Evolutionary conservation across 163 green algal genomes (phyloP), one percentile per base, ranked within the genome.

Genomic region (Scenedesmus sp.): DNA sequence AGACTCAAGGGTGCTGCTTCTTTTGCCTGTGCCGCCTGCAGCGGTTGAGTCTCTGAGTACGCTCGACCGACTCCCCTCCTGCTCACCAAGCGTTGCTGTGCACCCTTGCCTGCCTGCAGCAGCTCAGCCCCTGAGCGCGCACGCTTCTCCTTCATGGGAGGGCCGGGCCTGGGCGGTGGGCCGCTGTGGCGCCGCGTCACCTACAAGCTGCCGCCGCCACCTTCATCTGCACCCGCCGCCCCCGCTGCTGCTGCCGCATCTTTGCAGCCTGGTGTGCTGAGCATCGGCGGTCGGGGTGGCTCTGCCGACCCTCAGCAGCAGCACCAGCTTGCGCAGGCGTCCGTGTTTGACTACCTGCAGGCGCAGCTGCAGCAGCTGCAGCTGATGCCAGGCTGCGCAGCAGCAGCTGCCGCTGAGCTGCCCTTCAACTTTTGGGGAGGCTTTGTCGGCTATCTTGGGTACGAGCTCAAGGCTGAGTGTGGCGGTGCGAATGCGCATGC

Each of bases 371-470:
- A 86, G 86, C 76, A 86, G 18, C 53, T 81, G 46, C 87, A 72
- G 76, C 42, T 87, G 49, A 18, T 24, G 37, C 51, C 88, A 46
- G 40, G 12, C 7, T 78, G 18, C 42, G 88, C 81, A 78, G 49
- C 82, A 90, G 92, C 93, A 18, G 92, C 91, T 6, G 90, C 93
- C 0, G 33, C 43, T 0, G 83, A 92, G 40, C 96, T 99, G 81
- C 97, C 98, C 1, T 99, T 99, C 89, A 96, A 99, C 93, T 99
- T 99, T 81, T 97, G 95, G 93, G 97, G 98, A 35, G 98, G 98
- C 4, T 96, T 97, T 49, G 97, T 99, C 15, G 98, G 98, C 24
- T 99, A 99, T 92, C 92, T 99, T 35, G 98, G 97, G 1, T 99
- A 99, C 90, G 98, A 99, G 93, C 94, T 99, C 10, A 99, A 99